Evolutionary conservation across 2,329 filamentous ascomycete genomes (phyloP), one percentile per base, ranked within the genome.

Genomic region (Xylaria sp.): DNA sequence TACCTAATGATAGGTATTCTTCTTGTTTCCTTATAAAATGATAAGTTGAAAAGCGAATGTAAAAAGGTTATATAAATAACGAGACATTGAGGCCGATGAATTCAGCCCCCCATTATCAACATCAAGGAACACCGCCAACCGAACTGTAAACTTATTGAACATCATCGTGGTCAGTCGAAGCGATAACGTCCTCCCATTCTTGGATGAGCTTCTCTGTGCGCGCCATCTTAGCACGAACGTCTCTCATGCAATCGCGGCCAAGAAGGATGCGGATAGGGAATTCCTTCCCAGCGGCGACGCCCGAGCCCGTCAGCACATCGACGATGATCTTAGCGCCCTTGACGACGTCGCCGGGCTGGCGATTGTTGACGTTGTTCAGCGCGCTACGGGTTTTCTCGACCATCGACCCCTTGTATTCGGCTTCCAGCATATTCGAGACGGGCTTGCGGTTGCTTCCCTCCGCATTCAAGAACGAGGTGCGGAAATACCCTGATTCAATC

Each of bases 241-340:
- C 75, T 4, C 75, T 70, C n/a, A 85, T 73, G 7, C 79, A 79
- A 75, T 90, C 88, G 8, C 78, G 81, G 0, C 89, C 89, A 49
- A 91, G 76, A n/a, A 83, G 79, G 58, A 91, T 72, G 33, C 88
- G 79, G 15, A 85, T 72, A 0, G 88, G 89, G 1, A 90, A 78
- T 23, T 84, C 81, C 71, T 77, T 85, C 0, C 85, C 87, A 63
- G 75, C 23, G 2, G 81, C 86, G 28, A 80, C 79, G 0, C 87
- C 88, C 1, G 79, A 82, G 52, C 80, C 80, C 8, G 85, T 88
- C 71, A 91, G 71, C 15, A 88, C 80, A 71, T 91, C 88, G 5
- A 90, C 82, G 33, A 89, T 80, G 0, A 86, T 82, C 65, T 78
- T 81, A 8, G 80, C 79, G 0, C 85, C 88, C 79, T 89, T 89